A percentile compares a stretch with the other conserved stretches of the same genome.
These are phyloP conservation scores for Claviceps spartinae DNA, from an alignment of 2,329 filamentous ascomycete species.

Conservation along the genomic window DNA sequence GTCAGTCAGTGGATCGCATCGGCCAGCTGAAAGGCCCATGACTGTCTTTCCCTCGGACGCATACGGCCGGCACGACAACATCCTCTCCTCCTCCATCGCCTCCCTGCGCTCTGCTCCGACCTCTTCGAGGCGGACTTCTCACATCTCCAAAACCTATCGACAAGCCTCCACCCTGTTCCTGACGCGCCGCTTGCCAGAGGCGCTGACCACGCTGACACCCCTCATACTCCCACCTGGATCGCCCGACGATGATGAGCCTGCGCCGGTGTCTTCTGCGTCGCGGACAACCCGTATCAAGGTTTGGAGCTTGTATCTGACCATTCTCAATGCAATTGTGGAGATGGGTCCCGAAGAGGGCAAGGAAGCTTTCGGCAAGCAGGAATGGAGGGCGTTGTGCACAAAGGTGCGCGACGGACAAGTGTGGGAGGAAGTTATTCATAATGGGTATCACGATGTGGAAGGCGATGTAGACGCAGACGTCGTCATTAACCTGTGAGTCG, in stretches of 20 bases:
- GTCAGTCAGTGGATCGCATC: slow-evolving; percentile 29
- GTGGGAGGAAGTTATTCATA: slow-evolving; percentile 86
- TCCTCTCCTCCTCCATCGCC: slow-evolving; percentile 53
- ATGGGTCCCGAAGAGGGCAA: slow-evolving; percentile 84
- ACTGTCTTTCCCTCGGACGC: slow-evolving; percentile 22
- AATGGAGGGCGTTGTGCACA: slow-evolving; percentile 69
- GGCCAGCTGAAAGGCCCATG: slow-evolving; percentile 29
- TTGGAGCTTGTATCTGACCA: slow-evolving; percentile 92
- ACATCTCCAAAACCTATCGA: slow-evolving; percentile 85
- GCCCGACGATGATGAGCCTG: slow-evolving; percentile 39
- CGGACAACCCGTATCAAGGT: slow-evolving; percentile 81
- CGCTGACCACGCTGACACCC: slow-evolving; percentile 70
- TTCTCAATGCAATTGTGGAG: slow-evolving; percentile 82
- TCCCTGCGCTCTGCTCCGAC: slow-evolving; percentile 52
- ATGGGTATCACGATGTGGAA: slow-evolving; percentile 79
- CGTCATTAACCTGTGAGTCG: slow-evolving; percentile 66
- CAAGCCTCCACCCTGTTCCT: slow-evolving; percentile 90
- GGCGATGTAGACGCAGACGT: slow-evolving; percentile 90
- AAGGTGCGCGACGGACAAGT: slow-evolving; percentile 80
- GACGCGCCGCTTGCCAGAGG: slow-evolving; percentile 83
- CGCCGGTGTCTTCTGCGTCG: slow-evolving; percentile 68
- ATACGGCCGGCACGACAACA: slow-evolving; percentile 32
- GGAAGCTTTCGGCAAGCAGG: slow-evolving; percentile 68
- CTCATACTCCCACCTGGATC: slow-evolving; percentile 52
- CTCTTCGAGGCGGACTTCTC: slow-evolving; percentile 48